Evolutionary conservation across 352 stramenopile species (phyloP).

Genomic region (Pythium sp.): DNA sequence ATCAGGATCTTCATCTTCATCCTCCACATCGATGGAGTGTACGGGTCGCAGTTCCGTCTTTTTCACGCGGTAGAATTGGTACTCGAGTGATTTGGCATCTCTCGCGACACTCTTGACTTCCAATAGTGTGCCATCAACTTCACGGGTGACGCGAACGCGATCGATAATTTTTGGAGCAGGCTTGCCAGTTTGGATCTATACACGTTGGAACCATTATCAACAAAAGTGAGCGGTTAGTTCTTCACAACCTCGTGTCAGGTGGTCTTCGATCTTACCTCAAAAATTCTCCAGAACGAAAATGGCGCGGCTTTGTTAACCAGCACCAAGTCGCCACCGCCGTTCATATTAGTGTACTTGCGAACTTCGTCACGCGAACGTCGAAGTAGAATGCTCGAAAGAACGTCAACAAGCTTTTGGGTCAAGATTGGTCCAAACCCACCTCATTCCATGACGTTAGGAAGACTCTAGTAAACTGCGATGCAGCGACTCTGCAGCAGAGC

Average conservation of each 20-base stretch:
- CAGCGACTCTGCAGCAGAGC: conserved; percentile 74
- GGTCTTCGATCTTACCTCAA: conserved; percentile 42
- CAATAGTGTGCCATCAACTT: conserved; percentile 62
- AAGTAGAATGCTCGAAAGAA: conserved; percentile 68
- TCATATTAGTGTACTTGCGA: conserved; percentile 50
- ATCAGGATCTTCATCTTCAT: conserved; percentile 71
- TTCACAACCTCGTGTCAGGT: background rate
- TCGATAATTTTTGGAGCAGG: conserved; percentile 76
- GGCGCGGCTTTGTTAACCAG: conserved; percentile 50
- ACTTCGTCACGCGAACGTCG: conserved; percentile 76
- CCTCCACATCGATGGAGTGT: conserved; percentile 64
- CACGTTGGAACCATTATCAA: background rate
- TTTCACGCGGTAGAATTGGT: conserved; percentile 66
- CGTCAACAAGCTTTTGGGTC: conserved; percentile 70
- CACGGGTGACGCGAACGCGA: conserved; percentile 71
- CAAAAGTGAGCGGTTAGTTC: background rate
- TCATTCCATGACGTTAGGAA: conserved; percentile 65
- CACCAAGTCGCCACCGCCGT: conserved; percentile 39
- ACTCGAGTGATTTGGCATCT: conserved; percentile 84
- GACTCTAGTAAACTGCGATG: conserved; percentile 81
- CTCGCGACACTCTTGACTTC: conserved; percentile 85
- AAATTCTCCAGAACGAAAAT: conserved; percentile 80
- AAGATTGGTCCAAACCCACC: conserved; percentile 38
- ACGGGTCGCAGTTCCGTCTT: conserved; percentile 58
- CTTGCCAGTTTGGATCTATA: conserved; percentile 71